Base-by-base conservation (phyloP, 2,329 filamentous ascomycete genomes). In the Fusarium dlaminii region DNA sequence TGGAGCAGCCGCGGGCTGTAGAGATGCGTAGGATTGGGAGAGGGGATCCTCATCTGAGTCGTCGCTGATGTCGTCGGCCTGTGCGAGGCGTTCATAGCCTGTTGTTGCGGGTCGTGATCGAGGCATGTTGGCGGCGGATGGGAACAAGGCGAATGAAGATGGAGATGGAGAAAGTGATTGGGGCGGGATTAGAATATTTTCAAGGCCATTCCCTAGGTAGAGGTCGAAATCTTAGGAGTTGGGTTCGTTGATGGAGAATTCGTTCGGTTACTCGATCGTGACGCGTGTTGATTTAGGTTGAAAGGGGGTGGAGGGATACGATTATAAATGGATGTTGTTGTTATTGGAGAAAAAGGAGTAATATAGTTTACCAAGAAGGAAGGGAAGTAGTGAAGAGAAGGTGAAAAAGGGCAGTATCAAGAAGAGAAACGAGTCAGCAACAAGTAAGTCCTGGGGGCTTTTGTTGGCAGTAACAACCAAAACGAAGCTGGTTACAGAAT, bases 31-130 rank as follows among this genome's bases (percentile, higher is more conserved):
- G 58, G 84, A 85, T 55, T 87, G 84, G 73, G 85, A 85, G 68
- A 90, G 84, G 70, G 88, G 86, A 66, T 91, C 90, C 51, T 90
- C 87, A 72, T 94, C 91, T 61, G 91, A 93, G 65, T 92, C 90
- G 79, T 93, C 91, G 81, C 91, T 92, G 78, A 92, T 87, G 76
- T 92, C 90, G 80, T 95, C 93, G 76, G 93, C 93, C 83, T 96
- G 94, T 72, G 93, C 92, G 66, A 96, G 91, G 80, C 93, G 93
- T 83, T 94, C 93, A 84, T 96, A 96, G 82, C 94, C 94, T 73
- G 94, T 95, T 48, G 92, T 93, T 66, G 92, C 88, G 70, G 92
- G 93, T 66, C 92, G 89, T 72, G 86, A 86, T 81, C 89, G 90
- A 78, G 92, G 88, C 92, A 94, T 94, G 73, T 56, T 70, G 63